A percentile compares a stretch with the other conserved stretches of the same genome.
phyloP scores from a whole-genome alignment of 345 rosid species.

The Bruguiera sexangula region DNA sequence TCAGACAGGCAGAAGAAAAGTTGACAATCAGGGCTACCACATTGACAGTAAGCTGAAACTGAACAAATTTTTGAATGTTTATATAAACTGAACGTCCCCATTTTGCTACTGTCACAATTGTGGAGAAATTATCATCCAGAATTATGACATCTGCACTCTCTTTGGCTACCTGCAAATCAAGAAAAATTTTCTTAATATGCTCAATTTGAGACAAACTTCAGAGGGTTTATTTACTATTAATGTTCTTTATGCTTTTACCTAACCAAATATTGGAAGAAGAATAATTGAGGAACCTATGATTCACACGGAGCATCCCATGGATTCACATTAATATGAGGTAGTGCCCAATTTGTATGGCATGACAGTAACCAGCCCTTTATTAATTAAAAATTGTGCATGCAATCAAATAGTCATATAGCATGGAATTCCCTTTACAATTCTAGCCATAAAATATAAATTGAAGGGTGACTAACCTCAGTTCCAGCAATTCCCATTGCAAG shows the following conservation, averaged over 20 bases:
- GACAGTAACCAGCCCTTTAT: neutral
- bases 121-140: slow-evolving; percentile 35
- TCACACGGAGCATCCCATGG: neutral
- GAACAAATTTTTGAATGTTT: slow-evolving; percentile 35
- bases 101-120: slow-evolving; percentile 31
- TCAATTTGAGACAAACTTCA: neutral
- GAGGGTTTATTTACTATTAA: neutral
- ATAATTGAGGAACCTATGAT: neutral
- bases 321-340: neutral
- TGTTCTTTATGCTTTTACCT: too few relatives aligned
- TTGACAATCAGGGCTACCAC: slow-evolving; percentile 33
- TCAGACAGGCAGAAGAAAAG: slow-evolving; percentile 75
- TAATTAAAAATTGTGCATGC: neutral
- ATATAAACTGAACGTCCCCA: slow-evolving; percentile 39
- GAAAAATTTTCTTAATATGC: neutral
- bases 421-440: neutral
- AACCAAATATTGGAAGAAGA: too few relatives aligned
- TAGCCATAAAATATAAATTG: neutral
- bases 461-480: slow-evolving; percentile 45
- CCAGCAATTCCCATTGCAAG: slow-evolving; percentile 75
- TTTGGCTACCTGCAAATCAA: slow-evolving; percentile 27
- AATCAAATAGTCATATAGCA: neutral
- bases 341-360: neutral
- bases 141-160: slow-evolving; percentile 39
- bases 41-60: slow-evolving; percentile 34